Conservation (phyloP, 108 stramenopile genomes). For the Schizochytrium sp. region DNA sequence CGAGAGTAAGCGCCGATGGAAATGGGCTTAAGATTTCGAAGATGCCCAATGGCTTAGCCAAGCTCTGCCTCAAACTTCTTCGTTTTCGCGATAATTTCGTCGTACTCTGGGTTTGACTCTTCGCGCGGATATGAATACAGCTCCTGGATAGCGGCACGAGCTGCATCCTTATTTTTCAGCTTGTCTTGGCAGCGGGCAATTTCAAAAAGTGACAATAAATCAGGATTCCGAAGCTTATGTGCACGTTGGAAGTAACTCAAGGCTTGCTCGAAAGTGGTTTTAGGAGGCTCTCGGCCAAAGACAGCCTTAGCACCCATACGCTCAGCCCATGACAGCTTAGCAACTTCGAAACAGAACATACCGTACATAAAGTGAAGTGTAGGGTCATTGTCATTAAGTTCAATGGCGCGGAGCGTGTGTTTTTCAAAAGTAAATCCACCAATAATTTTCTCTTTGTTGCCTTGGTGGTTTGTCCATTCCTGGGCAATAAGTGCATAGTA, state of each 20-base stretch:
- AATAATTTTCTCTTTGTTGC: conserved; percentile 44
- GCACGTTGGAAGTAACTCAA: not conserved
- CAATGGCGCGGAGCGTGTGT: conserved; percentile 51
- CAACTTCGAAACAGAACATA: conserved; percentile 40
- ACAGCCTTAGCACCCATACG: conserved; percentile 31
- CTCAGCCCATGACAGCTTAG: conserved; percentile 46
- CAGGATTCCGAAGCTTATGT: not conserved
- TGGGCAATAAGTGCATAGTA: conserved; percentile 54
- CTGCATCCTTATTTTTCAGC: not conserved
- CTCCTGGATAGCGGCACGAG: not conserved
- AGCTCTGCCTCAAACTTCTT: not conserved
- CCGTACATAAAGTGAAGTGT: conserved; percentile 51
- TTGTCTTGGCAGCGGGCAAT: conserved; percentile 24
- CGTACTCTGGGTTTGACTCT: not conserved
- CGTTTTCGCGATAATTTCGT: not conserved
- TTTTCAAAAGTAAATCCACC: conserved; percentile 1
- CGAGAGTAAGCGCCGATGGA: too few relatives aligned
- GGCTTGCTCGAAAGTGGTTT: conserved; percentile 32
- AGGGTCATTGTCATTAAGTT: conserved; percentile 10
- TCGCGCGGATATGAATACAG: not conserved
- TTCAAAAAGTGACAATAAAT: not conserved
- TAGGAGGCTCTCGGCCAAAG: conserved; percentile 45
- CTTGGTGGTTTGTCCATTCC: conserved; percentile 49
- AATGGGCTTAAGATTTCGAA: too few relatives aligned
- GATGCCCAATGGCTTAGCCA: not conserved